Conservation (phyloP, 352 stramenopile species). For the Phytophthora constricta region DNA sequence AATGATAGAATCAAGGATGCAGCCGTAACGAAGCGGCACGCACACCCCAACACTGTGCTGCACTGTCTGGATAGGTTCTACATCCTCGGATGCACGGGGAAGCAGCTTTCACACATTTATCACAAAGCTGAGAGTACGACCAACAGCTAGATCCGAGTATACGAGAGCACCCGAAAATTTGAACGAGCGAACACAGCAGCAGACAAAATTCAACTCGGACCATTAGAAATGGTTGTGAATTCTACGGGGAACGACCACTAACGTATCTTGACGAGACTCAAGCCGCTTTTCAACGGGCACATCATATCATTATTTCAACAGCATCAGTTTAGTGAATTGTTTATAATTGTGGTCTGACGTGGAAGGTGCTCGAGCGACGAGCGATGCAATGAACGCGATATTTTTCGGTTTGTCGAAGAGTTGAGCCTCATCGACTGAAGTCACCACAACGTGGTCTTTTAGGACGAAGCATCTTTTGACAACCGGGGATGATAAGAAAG, state of each 20-base stretch:
- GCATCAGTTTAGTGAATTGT: neutral
- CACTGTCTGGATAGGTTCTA: neutral
- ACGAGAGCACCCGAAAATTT: neutral
- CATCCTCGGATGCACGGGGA: neutral
- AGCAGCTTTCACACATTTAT: neutral
- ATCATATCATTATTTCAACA: neutral
- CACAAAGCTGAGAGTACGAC: neutral
- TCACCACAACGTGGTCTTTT: neutral
- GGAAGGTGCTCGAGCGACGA: neutral
- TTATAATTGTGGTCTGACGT: neutral
- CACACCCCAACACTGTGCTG: neutral
- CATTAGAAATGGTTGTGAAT: neutral
- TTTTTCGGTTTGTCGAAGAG: neutral
- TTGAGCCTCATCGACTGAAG: neutral
- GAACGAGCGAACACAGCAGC: neutral
- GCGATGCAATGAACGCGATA: neutral
- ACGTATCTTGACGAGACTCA: neutral
- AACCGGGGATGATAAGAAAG: constrained; percentile 38
- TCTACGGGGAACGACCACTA: neutral
- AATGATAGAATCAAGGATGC: neutral
- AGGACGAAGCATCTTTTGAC: constrained; percentile 15
- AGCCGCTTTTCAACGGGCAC: neutral
- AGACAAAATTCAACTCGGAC: neutral
- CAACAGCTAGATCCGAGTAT: neutral
- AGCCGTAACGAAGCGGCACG: neutral